phyloP scores from a whole-genome alignment of 2,329 filamentous ascomycete genomes.

The Cercospora brassicicola region DNA sequence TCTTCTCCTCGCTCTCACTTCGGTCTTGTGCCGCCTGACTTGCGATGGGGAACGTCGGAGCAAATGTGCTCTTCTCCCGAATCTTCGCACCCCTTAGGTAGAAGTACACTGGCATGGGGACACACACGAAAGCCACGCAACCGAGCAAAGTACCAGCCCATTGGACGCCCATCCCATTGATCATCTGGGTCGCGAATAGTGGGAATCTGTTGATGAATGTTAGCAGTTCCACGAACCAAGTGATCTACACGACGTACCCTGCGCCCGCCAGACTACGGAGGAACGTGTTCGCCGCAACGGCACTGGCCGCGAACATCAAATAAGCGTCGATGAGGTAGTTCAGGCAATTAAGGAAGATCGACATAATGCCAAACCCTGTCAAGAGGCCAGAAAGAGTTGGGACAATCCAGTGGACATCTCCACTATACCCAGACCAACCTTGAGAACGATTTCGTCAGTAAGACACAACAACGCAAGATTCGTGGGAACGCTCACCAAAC shows the following conservation, averaged over 20 bases:
- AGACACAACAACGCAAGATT: neutral
- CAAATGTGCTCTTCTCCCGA: slow-evolving; percentile 45
- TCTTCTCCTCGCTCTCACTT: slow-evolving; percentile 20
- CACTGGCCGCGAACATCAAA: slow-evolving; percentile 50
- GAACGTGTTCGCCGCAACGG: slow-evolving; percentile 42
- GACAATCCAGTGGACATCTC: slow-evolving; percentile 46
- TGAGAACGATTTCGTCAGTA: slow-evolving; percentile 30
- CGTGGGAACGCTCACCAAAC: slow-evolving; percentile 31
- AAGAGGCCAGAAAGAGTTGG: slow-evolving; percentile 47
- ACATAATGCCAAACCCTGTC: slow-evolving; percentile 47
- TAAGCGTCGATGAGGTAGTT: slow-evolving; percentile 55
- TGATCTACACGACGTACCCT: slow-evolving; percentile 14
- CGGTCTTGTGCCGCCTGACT: slow-evolving; percentile 19
- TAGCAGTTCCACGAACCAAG: neutral
- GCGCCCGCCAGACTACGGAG: slow-evolving; percentile 52
- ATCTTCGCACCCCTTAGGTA: slow-evolving; percentile 47
- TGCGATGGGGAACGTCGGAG: slow-evolving; percentile 30
- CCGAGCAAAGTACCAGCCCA: slow-evolving; percentile 51
- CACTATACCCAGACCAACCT: slow-evolving; percentile 46
- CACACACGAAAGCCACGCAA: slow-evolving; percentile 44
- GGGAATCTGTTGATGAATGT: slow-evolving; percentile 13
- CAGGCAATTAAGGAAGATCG: slow-evolving; percentile 43
- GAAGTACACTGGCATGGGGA: slow-evolving; percentile 49
- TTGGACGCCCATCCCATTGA: slow-evolving; percentile 53
- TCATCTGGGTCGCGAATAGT: slow-evolving; percentile 54